Evolutionary conservation across 768 basidiomycete genomes (phyloP), one percentile per base, ranked within the genome.

Genomic region (Mycena olivaceomarginata): DNA sequence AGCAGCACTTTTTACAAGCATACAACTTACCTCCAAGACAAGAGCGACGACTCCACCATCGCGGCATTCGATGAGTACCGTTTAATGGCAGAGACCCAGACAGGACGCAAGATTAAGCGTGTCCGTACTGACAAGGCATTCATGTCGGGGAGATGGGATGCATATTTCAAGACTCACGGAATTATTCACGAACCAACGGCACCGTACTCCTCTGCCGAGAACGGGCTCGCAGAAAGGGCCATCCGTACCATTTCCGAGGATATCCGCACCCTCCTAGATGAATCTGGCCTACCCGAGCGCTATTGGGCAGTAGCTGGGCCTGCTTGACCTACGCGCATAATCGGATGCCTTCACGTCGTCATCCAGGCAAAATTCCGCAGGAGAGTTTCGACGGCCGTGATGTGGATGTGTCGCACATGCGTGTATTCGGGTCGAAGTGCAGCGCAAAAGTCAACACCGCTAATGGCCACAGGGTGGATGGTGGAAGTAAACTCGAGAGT

Each of bases 261-360:
- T 39, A 63, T 70, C 6, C 59, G 70, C 22, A 39, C 59, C n/a
- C 25, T 70, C 5, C 70, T 70, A 2, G 5, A 70, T 40, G 70
- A 70, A 6, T 70, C 70, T 1, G 67, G 67, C 3, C 67, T 69
- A 13, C 56, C 67, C 6, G 13, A 69, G 13, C 22, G 13, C 8
- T 72, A 72, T 16, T 72, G 70, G 70, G 70, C 70, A 12, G 70
- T 48, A 16, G 70, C 62, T 20, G 70, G 9, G 69, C 69, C 8
- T 62, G 2, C 31, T 25, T 59, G 6, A 20, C 13, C 25, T 4
- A 70, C 2, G 22, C 59, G 12, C 69, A 25, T 4, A 70, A 70
- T 46, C 18, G 18, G 25, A 70, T 70, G 69, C 69, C 59, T n/a
- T 62, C 69, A 18, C 59, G 69, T 48, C 31, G 31, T 31, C 31